Base-by-base conservation (phyloP, 495 filamentous ascomycete genomes). In the Aspergillus ellipticus region DNA sequence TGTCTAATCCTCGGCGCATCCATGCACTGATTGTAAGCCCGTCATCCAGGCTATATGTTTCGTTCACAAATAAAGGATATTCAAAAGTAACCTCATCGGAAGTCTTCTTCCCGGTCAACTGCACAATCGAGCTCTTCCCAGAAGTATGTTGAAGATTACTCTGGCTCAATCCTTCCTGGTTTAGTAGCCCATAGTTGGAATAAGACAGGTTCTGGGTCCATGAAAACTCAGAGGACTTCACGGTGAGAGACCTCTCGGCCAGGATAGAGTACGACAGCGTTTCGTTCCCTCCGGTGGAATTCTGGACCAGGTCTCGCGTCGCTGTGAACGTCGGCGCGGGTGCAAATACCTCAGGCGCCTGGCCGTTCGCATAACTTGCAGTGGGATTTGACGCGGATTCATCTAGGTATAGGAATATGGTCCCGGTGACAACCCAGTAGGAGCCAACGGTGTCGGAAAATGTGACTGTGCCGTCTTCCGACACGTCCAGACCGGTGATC, bases 401-500 rank as follows among this genome's bases (percentile, higher is more conserved):
- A 11, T 63, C 52, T 2, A 84, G 71, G 79, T 88, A 95, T 9
- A 92, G 58, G 63, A 95, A 92, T 17, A 95, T 78, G 49, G 90
- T 93, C 6, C 89, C 91, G 0, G 89, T 90, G 6, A 96, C 85
- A 51, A 88, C 79, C 91, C 92, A 96, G 60, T 85, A 85, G 35
- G 78, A 79, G n/a, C 79, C 81, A 15, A 92, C 81, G 1, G 76
- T 79, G 8, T 83, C 67, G 0, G 84, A 82, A 15, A 93, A 69
- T 2, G 69, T 72, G 9, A 73, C 78, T 31, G 64, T 65, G 37
- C 75, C 78, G 52, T 73, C 63, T 6, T 52, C 59, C n/a, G 67
- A 58, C 39, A 69, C 58, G 59, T 85, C 69, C 26, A 92, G 72
- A 0, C 89, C 87, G 11, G 77, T 82, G 0, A 95, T 77, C 17